Percentiles rank a stretch among this genome's conserved stretches.
phyloP scores from a whole-genome alignment of 441 rosid genomes.

The Sinapis alba region DNA sequence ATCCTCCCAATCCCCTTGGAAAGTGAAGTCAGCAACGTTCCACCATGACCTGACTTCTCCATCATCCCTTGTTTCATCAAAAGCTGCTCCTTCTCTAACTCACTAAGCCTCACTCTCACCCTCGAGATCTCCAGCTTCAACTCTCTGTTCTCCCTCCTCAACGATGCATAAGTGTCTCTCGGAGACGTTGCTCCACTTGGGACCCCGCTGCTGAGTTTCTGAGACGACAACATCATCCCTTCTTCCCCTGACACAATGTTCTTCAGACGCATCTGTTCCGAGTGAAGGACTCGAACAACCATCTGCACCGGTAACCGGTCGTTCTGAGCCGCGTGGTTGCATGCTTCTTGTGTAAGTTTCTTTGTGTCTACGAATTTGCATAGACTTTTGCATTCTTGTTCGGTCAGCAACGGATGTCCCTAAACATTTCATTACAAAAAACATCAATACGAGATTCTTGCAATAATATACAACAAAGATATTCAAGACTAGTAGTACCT shows the following conservation, averaged over 20 bases:
- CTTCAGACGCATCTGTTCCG: constrained; percentile 75
- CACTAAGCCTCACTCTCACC: constrained; percentile 84
- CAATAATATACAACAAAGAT: background rate
- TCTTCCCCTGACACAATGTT: constrained; percentile 63
- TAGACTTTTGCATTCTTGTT: constrained; percentile 69
- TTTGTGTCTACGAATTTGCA: constrained; percentile 77
- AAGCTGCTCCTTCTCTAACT: constrained; percentile 81
- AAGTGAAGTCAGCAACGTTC: constrained; percentile 66
- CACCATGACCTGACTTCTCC: constrained; percentile 66
- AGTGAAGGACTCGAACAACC: constrained; percentile 73
- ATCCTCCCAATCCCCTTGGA: constrained; percentile 84
- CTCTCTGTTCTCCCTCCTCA: constrained; percentile 86
- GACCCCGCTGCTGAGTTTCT: constrained; percentile 66
- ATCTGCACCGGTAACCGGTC: constrained; percentile 80
- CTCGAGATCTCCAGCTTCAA: constrained; percentile 88
- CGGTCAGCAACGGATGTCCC: constrained; percentile 78
- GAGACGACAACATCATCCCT: constrained; percentile 62
- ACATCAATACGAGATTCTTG: background rate
- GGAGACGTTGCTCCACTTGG: constrained; percentile 88
- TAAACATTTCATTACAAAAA: constrained; percentile 23
- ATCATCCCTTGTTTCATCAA: constrained; percentile 81
- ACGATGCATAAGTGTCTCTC: constrained; percentile 80
- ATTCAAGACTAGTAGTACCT: constrained; percentile 73
- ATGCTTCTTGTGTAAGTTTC: constrained; percentile 76
- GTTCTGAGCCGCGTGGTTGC: constrained; percentile 86